A percentile compares a stretch with the other conserved stretches of the same genome.
Conservation (phyloP, 768 basidiomycete species). For the Agaricus subrufescens region DNA sequence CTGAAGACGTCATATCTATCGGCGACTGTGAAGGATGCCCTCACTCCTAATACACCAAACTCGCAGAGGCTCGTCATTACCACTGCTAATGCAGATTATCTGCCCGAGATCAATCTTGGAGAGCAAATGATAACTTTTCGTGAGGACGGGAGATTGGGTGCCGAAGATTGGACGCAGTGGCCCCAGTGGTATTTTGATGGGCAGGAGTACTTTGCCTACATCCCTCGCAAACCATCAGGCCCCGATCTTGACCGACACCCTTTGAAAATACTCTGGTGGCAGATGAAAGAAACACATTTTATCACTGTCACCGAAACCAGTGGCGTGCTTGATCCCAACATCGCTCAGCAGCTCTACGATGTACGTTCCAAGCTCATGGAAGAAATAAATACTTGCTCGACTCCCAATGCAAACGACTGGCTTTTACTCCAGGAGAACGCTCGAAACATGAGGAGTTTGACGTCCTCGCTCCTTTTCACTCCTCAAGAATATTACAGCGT, state of each 20-base stretch:
- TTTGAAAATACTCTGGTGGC: neutral
- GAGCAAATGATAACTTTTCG: neutral
- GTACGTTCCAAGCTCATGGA: neutral
- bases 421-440: neutral
- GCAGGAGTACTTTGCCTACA: neutral
- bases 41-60: neutral
- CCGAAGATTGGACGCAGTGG: neutral
- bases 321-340: neutral
- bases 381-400: neutral
- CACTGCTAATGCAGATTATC: neutral
- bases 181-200: conserved; percentile 4
- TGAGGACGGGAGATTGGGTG: neutral
- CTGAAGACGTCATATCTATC: neutral
- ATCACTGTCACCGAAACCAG: neutral
- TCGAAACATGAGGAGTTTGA: neutral
- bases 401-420: neutral
- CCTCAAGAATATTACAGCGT: neutral
- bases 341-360: neutral
- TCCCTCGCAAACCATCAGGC: neutral
- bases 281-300: neutral
- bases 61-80: neutral
- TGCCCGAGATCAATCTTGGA: neutral
- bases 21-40: neutral
- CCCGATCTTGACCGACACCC: neutral
- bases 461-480: neutral